Evolutionary conservation across 129 eudicot species (phyloP), one percentile per base, ranked within the genome.

Genomic region (Tanacetum coccineum): DNA sequence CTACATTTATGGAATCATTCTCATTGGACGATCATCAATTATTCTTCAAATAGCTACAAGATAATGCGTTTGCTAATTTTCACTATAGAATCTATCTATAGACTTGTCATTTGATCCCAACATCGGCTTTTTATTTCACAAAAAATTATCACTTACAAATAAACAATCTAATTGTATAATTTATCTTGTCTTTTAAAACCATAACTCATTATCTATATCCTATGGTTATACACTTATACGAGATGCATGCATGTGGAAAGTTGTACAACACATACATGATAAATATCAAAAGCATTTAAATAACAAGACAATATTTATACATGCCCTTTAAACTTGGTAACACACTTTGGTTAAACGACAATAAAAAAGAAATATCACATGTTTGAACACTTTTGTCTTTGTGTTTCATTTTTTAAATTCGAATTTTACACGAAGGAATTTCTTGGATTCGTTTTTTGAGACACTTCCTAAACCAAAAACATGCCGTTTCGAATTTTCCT

Each of bases 381-480:
- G 9, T 36, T 36, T 36, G 42, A 36, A 36, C 42, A 36, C 42
- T 36, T 36, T 36, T 36, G 42, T 3, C 22, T 6, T 54, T 20
- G 3, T 54, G 30, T 54, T 54, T 54, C 59, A 18, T 19, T 19
- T 54, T 17, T 18, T 54, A 9, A 6, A 54, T 54, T 54, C 12
- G 11, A 54, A 54, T 13, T 54, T 54, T 9, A 13, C 15, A 57
- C 39, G 10, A 25, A 21, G 30, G 42, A 13, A 5, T 26, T 26
- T 58, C 44, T 58, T 58, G 63, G 46, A 44, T 70, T 70, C 57
- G 58, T 44, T 59, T 70, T 36, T 25, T 58, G 10, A 70, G 58
- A 44, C 66, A 44, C 47, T 57, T 40, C 57, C 66, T 70, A 70
- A 69, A 40, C 56, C 55, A 69, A 69, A 36, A 70, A 70, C 57